Evolutionary conservation across 805 yeast species (phyloP), one percentile per base, ranked within the genome.

Genomic region (Kuraishia molischiana): DNA sequence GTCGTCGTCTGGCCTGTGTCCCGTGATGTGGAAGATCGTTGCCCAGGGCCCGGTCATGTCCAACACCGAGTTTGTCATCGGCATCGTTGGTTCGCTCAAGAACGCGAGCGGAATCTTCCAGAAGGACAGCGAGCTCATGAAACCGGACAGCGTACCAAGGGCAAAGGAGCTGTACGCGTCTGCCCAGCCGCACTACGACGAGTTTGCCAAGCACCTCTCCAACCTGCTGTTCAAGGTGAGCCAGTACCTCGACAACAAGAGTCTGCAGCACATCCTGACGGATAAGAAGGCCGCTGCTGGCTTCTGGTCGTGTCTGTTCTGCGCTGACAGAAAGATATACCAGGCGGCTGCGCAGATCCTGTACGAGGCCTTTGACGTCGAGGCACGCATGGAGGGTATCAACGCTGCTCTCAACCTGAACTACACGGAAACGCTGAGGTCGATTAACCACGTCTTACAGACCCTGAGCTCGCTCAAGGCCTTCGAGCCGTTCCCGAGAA

Each of bases 341-440:
- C 86, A 85, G 50, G 68, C 79, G 1, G 81, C 89, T 1, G 68
- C 83, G 4, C 80, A 80, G 43, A 66, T 85, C 17, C 53, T 87
- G 3, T 80, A 82, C 48, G 90, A 84, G 45, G 74, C 84, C 0
- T 82, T 74, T 54, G 94, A 86, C 53, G 84, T 79, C 11, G 78
- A 75, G 39, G 95, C 89, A 14, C 70, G 96, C 49, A 59, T 74
- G 26, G 95, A 84, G 54, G 85, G 87, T 26, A 65, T 85, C n/a
- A 72, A 66, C 34, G 69, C 67, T 3, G 51, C 79, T 28, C 57
- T 87, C 19, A 54, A 56, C 8, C 50, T 59, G 6, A 64, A 72
- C 39, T 51, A 79, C 11, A 49, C 57, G 2, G 51, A 59, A 5
- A 68, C 78, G 6, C 47, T 86, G 4, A 46, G 46, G 3, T 74